phyloP scores from a whole-genome alignment of 2,329 filamentous ascomycete genomes.

The Botrytis elliptica region DNA sequence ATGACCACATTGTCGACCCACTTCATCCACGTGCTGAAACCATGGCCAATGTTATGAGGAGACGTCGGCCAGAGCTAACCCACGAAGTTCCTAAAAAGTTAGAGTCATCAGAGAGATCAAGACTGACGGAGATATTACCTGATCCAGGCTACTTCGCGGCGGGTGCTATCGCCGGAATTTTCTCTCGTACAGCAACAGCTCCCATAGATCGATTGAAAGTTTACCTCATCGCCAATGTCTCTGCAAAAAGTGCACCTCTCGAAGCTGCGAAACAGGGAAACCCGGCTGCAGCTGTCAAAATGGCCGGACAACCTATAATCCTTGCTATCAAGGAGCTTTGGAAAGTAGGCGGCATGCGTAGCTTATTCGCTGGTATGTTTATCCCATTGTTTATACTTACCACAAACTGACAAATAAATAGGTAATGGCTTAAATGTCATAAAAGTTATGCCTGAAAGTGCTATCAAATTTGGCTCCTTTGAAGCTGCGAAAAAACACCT shows the following conservation, averaged over 20 bases:
- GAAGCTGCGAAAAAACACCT: constrained; percentile 90
- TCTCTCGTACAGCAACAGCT: constrained; percentile 92
- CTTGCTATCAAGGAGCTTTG: constrained; percentile 77
- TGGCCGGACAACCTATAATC: constrained; percentile 66
- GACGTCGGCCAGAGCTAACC: constrained; percentile 21
- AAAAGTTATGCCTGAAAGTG: constrained; percentile 98
- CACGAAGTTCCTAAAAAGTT: constrained; percentile 26
- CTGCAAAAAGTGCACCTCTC: constrained; percentile 56
- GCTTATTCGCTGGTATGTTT: constrained; percentile 82
- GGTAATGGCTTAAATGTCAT: constrained; percentile 95
- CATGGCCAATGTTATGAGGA: constrained; percentile 9
- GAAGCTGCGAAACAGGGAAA: constrained; percentile 69
- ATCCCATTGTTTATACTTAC: neutral
- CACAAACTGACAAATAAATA: constrained; percentile 42
- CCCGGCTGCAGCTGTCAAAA: constrained; percentile 61
- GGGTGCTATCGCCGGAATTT: constrained; percentile 88
- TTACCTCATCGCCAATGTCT: constrained; percentile 90
- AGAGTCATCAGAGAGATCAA: constrained; percentile 29
- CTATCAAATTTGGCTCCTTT: constrained; percentile 97
- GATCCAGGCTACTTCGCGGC: constrained; percentile 95
- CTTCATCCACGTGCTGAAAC: constrained; percentile 12
- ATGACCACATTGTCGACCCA: constrained; percentile 14
- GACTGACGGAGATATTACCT: constrained; percentile 52
- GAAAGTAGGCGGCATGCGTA: constrained; percentile 79
- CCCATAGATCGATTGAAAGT: constrained; percentile 97